Base-by-base conservation (phyloP, 2,329 filamentous ascomycete genomes). In the Tolypocladium amazonense region DNA sequence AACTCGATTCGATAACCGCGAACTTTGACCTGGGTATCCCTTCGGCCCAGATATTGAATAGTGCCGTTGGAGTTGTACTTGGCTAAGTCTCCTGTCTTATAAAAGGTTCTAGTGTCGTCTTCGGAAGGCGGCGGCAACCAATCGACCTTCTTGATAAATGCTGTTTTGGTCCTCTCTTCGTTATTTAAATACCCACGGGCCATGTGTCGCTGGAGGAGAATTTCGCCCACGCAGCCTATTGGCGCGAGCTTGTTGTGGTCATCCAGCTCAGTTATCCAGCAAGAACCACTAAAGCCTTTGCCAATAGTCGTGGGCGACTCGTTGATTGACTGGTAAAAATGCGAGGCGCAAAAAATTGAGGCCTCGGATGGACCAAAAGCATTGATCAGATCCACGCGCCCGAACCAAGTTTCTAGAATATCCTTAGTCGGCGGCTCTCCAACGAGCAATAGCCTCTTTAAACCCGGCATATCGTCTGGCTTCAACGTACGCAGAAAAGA, bases 1-100 rank as follows among this genome's bases (percentile, higher is more conserved):
- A 81, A 72, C 69, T 81, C 85, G 53, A 83, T 73, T 56, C 82
- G 70, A 61, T 79, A 83, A 27, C 85, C 86, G 20, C 78, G 76
- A 11, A 86, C 69, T 67, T 86, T 86, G 56, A 84, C 76, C 65
- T 85, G 82, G 0, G 75, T 76, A 62, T 86, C 82, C 62, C 81
- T 82, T 20, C 82, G 73, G 52, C 80, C 81, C 33, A 80, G 64
- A 58, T 76, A 81, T 0, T 72, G 63, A 9, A 81, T 66, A 27
- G 67, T 68, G 0, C 75, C 75, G 57, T 79, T 71, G 0, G 68
- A 65, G 35, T 74, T 67, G 33, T 79, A 79, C 41, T 67, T 68
- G 3, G 71, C 79, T 20, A 81, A 68, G 62, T 82, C 79, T 6
- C 79, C 79, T 1, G 79, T 80, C 58, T 76, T 77, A 65, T 80